A percentile compares a stretch with the other conserved stretches of the same genome.
Conservation (phyloP, 2,329 filamentous ascomycete species). For the Fusarium pseudoanthophilum region DNA sequence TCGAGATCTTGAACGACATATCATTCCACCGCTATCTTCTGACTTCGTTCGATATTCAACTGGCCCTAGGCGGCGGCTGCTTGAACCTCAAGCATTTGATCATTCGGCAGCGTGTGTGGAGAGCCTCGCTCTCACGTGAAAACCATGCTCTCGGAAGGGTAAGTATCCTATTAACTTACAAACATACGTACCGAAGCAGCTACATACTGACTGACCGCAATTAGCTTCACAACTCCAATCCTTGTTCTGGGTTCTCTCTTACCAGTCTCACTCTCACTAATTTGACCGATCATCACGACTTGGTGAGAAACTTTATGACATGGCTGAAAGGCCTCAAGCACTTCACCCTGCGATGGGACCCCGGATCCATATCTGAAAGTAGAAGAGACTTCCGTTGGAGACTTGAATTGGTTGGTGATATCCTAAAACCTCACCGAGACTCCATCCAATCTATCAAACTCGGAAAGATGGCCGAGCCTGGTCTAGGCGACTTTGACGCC, state of each 20-base stretch:
- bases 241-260: not conserved
- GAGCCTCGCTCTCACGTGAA: fast-evolving
- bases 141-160: too few species aligned
- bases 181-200: not conserved
- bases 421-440: not conserved
- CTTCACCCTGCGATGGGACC: not conserved
- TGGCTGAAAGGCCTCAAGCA: not conserved
- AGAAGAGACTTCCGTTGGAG: not conserved
- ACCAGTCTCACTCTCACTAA: not conserved
- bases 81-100: not conserved
- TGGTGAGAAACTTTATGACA: not conserved
- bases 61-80: not conserved
- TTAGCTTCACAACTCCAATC: not conserved
- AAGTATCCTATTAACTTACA: not conserved
- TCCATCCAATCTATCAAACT: not conserved
- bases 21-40: not conserved
- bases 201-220: not conserved
- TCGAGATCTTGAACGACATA: not conserved
- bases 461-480: not conserved
- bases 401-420: not conserved
- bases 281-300: not conserved
- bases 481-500: not conserved
- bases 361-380: too few species aligned
- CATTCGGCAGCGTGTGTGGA: not conserved
- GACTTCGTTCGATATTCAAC: not conserved